These are phyloP conservation scores for Puccinia triticina DNA, from an alignment of 1,284 basidiomycete genomes.

Conservation along the genomic window DNA sequence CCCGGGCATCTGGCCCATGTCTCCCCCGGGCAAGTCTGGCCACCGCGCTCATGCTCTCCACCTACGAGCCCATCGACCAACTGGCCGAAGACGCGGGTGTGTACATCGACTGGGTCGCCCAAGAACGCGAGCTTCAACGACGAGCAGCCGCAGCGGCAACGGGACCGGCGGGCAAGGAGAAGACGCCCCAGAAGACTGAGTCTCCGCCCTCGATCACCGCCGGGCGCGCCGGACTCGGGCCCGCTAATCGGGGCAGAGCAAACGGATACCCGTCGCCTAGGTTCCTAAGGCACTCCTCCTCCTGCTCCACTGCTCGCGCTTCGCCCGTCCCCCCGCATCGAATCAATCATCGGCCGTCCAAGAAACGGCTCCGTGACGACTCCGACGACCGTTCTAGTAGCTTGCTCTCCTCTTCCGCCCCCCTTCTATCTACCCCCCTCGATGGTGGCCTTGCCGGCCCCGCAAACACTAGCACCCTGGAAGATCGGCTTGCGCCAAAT, in stretches of 20 bases:
- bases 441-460: background rate
- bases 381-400: constrained; percentile 6
- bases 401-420: background rate
- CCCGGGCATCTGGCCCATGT: background rate
- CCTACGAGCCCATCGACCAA: constrained; percentile 20
- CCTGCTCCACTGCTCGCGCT: background rate
- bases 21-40: constrained; percentile 13
- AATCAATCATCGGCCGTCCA: constrained; percentile 22
- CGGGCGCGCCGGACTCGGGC: background rate
- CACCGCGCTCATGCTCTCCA: constrained; percentile 4
- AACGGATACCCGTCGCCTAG: constrained; percentile 4
- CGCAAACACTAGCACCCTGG: background rate
- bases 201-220: constrained; percentile 10
- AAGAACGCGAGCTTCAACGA: constrained; percentile 42
- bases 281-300: constrained; percentile 2
- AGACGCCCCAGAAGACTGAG: constrained; percentile 20
- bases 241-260: constrained; percentile 8
- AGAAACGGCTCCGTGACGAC: constrained; percentile 35
- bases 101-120: constrained; percentile 50
- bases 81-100: constrained; percentile 36
- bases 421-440: background rate
- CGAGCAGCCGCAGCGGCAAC: constrained; percentile 36
- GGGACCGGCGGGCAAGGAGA: constrained; percentile 24
- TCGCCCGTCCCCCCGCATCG: constrained; percentile 9
- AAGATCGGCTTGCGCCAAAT: background rate